Evolutionary conservation across 2,329 filamentous ascomycete genomes (phyloP).

Genomic region (Exophiala dermatitidis): DNA sequence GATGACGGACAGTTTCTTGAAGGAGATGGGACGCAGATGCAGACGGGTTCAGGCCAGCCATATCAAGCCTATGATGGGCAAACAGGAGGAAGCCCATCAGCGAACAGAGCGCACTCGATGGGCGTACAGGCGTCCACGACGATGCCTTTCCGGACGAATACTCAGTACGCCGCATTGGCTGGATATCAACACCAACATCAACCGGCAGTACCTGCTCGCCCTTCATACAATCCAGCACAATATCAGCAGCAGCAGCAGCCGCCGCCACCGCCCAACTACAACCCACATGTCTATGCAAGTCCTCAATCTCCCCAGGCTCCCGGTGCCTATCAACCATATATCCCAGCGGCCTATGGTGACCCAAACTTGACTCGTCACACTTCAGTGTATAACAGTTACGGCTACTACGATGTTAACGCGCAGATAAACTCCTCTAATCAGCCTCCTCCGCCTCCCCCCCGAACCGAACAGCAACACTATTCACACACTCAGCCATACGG

Average conservation of each 20-base stretch:
- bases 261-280: constrained; percentile 48
- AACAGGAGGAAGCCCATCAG: constrained; percentile 8
- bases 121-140: constrained; percentile 33
- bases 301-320: constrained; percentile 13
- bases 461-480: constrained; percentile 13
- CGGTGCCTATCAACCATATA: constrained; percentile 41
- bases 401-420: constrained; percentile 28
- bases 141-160: constrained; percentile 36
- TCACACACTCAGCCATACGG: constrained; percentile 14
- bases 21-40: constrained; percentile 24
- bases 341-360: constrained; percentile 45
- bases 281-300: constrained; percentile 56
- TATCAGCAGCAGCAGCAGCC: constrained; percentile 33
- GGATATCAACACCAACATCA: constrained; percentile 47
- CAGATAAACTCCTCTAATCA: constrained; percentile 28
- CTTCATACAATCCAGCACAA: constrained; percentile 56
- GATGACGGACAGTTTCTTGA: constrained; percentile 58
- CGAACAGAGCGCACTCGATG: constrained; percentile 34
- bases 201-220: constrained; percentile 38
- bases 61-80: constrained; percentile 10
- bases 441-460: constrained; percentile 29
- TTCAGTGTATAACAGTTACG: constrained; percentile 23
- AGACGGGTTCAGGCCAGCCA: constrained; percentile 6
- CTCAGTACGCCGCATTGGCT: constrained; percentile 37
- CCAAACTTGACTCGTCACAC: constrained; percentile 17